Evolutionary conservation across 441 rosid species (phyloP), one percentile per base, ranked within the genome.

Genomic region (Metrosideros polymorpha): DNA sequence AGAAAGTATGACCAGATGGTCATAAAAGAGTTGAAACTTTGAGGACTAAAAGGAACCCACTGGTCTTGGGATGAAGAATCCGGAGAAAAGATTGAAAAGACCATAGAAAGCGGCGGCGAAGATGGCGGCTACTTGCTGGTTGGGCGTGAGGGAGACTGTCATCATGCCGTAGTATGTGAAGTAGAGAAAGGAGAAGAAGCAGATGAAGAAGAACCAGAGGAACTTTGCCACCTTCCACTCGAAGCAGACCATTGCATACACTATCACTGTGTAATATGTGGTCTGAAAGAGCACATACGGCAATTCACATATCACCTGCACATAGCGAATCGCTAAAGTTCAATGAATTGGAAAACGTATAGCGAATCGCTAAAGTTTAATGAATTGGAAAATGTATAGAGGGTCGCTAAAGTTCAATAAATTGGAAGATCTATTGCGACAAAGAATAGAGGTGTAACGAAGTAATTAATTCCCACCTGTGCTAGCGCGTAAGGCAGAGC

Each of bases 101-200:
- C 95, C 86, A 10, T 93, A 97, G 89, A 96, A 97, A 13, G 98
- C 93, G 39, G 97, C 93, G 0, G 96, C 97, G 1, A 96, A 92
- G 66, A 97, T 92, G 4, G 99, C 86, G 24, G 99, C 96, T 25
- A 95, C 93, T 94, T 98, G 98, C 83, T 94, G 99, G 89, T 96
- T 97, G 12, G 99, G 99, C 0, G 96, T 94, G 77, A 98, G 84
- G 76, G 99, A 89, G 56, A 94, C 98, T 1, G 97, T 89, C 99
- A 98, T 96, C 99, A 97, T 97, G 82, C 99, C 99, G 3, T 98
- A 98, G 91, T 94, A 97, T 56, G 99, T 94, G 94, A 92, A 98
- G 98, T 95, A 92, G 57, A 98, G 97, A 91, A 97, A 98, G 75
- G 99, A 92, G 91, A 97, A 93, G 92, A 96, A 98, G 55, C 91